Evolutionary conservation across 768 basidiomycete species (phyloP), one percentile per base, ranked within the genome.

Genomic region (Exidia glandulosa): DNA sequence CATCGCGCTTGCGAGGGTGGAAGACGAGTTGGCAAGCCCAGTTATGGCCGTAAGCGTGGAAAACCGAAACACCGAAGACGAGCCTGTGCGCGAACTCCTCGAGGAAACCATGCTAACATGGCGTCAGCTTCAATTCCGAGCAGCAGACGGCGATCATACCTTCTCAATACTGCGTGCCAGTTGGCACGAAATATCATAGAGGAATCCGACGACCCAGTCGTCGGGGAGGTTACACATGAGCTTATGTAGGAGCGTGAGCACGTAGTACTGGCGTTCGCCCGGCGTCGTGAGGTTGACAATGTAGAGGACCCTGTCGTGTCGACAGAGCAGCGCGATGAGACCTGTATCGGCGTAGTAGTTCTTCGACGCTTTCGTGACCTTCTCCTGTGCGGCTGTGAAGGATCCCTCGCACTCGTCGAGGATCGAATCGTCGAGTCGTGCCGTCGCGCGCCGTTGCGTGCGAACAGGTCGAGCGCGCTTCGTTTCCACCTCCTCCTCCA

Each of bases 391-490:
- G n/a, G 55, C 60, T 12, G 57, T 13, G 47, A 63, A 63, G 2
- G 60, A 60, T n/a, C 41, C 37, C 41, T 57, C 36, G 41, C 60
- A 60, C 34, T 54, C 60, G 19, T 54, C 60, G 10, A 60, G 27
- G 2, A 60, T 41, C 16, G 70, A 66, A 3, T 58, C 61, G 5
- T 72, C 70, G 0, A 75, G 67, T 29, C 54, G 59, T 3, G 19
- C 10, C 3, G 56, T 12, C n/a, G 6, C 3, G 16, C 13, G 13
- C 13, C n/a, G 5, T 27, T 57, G 36, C 56, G 14, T 23, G 7
- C 25, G 65, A 14, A 16, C 60, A 12, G 55, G 41, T 29, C 32
- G 57, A 29, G 4, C 30, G 5, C 69, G 56, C 9, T 61, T 52
- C 0, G 34, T 16, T n/a, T 67, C 65, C 27, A 71, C 66, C 5